phyloP scores from a whole-genome alignment of 805 yeast species.

The Suhomyces sp. region DNA sequence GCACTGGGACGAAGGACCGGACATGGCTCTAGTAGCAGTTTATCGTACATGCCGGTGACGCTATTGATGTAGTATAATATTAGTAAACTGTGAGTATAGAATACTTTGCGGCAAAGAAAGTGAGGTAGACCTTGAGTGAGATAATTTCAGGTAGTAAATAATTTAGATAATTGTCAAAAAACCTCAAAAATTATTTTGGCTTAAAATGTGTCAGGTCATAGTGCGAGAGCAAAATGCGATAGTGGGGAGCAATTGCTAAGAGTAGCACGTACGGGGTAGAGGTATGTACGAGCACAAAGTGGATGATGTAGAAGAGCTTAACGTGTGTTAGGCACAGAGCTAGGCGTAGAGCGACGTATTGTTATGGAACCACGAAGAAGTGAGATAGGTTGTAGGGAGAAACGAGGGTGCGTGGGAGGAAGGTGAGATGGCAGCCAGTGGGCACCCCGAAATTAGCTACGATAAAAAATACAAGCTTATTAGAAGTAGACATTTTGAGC shows the following conservation, averaged over 20 bases:
- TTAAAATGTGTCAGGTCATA: background rate
- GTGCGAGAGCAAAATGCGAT: background rate
- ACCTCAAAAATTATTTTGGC: background rate
- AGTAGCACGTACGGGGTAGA: background rate
- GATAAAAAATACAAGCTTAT: background rate
- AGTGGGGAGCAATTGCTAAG: background rate
- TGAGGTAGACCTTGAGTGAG: background rate
- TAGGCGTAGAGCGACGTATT: background rate
- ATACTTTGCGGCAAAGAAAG: background rate
- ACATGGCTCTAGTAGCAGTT: constrained; percentile 33
- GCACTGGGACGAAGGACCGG: constrained; percentile 46
- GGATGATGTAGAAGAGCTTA: background rate
- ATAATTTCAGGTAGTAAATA: background rate
- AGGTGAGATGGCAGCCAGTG: background rate
- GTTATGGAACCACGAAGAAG: background rate
- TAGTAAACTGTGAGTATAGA: background rate
- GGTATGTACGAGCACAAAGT: background rate
- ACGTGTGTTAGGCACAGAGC: background rate
- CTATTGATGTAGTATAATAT: background rate
- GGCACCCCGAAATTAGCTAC: background rate
- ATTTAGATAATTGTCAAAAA: background rate
- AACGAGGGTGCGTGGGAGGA: background rate
- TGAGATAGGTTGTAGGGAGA: background rate
- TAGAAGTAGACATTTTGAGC: background rate
- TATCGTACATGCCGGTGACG: constrained; percentile 14